Evolutionary conservation across 2,329 filamentous ascomycete genomes (phyloP).

Genomic region (Zymoseptoria passerinii): DNA sequence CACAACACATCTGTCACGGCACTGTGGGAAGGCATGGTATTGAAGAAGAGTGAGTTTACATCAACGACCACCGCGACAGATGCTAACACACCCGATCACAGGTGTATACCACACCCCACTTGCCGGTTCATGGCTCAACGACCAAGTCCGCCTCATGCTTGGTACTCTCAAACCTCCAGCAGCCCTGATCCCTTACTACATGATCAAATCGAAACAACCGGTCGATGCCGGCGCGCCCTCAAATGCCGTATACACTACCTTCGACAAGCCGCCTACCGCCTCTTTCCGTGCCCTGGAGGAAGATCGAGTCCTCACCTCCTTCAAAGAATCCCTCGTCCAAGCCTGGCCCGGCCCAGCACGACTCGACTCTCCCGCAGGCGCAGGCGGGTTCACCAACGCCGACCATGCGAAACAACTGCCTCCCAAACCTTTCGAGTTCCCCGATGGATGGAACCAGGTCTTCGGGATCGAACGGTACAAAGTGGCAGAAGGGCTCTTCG

Average conservation of each 20-base stretch:
- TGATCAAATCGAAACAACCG: constrained; percentile 76
- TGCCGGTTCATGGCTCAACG: constrained; percentile 82
- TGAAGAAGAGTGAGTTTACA: constrained; percentile 56
- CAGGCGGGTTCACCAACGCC: constrained; percentile 55
- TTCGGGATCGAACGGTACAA: constrained; percentile 83
- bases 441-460: constrained; percentile 91
- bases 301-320: constrained; percentile 86
- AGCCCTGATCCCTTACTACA: constrained; percentile 73
- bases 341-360: constrained; percentile 77
- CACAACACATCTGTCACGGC: constrained; percentile 82
- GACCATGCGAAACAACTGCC: constrained; percentile 65
- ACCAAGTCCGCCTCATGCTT: constrained; percentile 78
- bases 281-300: constrained; percentile 81
- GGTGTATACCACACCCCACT: constrained; percentile 77
- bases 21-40: constrained; percentile 86
- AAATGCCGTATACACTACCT: constrained; percentile 66
- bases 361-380: constrained; percentile 40
- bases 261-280: constrained; percentile 50
- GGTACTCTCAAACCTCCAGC: constrained; percentile 58
- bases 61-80: background rate
- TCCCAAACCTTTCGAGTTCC: constrained; percentile 90
- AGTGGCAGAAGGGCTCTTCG: constrained; percentile 83
- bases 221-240: constrained; percentile 79
- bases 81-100: background rate
- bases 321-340: constrained; percentile 96